These are phyloP conservation scores for Epichloe typhina DNA, from an alignment of 2,329 filamentous ascomycete species.

Conservation along the genomic window DNA sequence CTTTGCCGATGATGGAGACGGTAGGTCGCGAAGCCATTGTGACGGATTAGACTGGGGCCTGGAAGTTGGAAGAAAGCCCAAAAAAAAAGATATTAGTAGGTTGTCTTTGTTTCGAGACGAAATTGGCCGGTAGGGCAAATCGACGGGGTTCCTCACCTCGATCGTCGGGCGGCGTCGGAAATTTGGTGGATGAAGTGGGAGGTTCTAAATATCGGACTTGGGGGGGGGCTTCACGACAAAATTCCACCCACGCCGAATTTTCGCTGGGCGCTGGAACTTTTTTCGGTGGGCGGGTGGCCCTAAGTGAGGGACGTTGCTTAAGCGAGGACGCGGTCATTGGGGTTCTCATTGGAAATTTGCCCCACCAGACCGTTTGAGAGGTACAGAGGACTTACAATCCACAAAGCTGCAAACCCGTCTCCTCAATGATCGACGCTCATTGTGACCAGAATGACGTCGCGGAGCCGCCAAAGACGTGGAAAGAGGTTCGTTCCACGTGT, in stretches of 20 bases:
- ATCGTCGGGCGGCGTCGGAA: constrained; percentile 28
- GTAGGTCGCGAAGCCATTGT: constrained; percentile 94
- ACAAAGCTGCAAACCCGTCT: too few species aligned
- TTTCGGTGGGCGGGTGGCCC: constrained; percentile 29
- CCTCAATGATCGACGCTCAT: too few species aligned
- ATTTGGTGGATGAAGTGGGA: constrained; percentile 20
- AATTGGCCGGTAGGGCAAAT: background rate
- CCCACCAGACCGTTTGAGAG: background rate
- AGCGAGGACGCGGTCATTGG: constrained; percentile 10
- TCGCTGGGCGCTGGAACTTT: constrained; percentile 7
- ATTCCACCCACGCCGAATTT: constrained; percentile 24
- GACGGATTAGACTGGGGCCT: constrained; percentile 22
- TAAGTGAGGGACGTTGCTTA: constrained; percentile 20
- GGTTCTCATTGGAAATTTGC: background rate
- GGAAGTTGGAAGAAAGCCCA: background rate
- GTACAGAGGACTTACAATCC: too few species aligned
- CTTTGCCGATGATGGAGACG: constrained; percentile 91
- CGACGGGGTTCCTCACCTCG: constrained; percentile 20
- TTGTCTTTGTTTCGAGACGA: background rate
- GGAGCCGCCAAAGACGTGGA: too few species aligned
- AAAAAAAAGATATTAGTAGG: background rate
- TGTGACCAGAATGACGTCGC: too few species aligned
- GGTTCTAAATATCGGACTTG: constrained; percentile 12
- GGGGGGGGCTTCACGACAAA: constrained; percentile 17
- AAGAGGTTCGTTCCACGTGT: too few species aligned